These are phyloP conservation scores for Mycosphaerelloides madeirae DNA, from an alignment of 2,329 filamentous ascomycete genomes.

Conservation along the genomic window DNA sequence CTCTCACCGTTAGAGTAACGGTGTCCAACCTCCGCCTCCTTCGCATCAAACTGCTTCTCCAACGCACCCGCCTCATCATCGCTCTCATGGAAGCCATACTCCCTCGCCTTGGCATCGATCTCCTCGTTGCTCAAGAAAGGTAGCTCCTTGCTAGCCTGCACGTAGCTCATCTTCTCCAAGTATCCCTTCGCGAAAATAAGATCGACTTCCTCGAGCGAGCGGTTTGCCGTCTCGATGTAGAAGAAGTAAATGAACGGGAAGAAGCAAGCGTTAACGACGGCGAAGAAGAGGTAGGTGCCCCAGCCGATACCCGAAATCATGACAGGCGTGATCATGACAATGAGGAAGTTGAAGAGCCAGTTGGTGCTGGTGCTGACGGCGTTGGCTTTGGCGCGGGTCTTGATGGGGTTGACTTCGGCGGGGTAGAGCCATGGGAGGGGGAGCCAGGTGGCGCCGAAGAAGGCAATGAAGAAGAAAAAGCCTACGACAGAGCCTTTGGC, in stretches of 20 bases:
- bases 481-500: slow-evolving; percentile 54
- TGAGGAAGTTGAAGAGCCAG: slow-evolving; percentile 47
- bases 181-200: slow-evolving; percentile 30
- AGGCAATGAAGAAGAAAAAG: slow-evolving; percentile 64
- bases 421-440: slow-evolving; percentile 32
- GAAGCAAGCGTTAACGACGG: slow-evolving; percentile 14
- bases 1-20: slow-evolving; percentile 22
- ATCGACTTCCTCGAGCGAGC: slow-evolving; percentile 34
- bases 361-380: slow-evolving; percentile 34
- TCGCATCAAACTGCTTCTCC: not conserved
- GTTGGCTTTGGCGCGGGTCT: slow-evolving; percentile 53
- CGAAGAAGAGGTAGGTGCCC: slow-evolving; percentile 21
- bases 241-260: slow-evolving; percentile 30
- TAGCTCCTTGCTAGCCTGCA: slow-evolving; percentile 33
- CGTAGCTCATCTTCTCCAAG: slow-evolving; percentile 33
- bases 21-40: slow-evolving; percentile 1
- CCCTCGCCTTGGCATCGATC: slow-evolving; percentile 29
- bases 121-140: slow-evolving; percentile 30
- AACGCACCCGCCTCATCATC: not conserved
- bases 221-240: slow-evolving; percentile 31
- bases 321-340: slow-evolving; percentile 23
- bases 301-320: slow-evolving; percentile 27
- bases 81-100: slow-evolving; percentile 30
- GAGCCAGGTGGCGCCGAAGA: slow-evolving; percentile 56
- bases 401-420: slow-evolving; percentile 48